Percentiles rank a stretch among this genome's conserved stretches.
phyloP scores from a whole-genome alignment of 345 rosid genomes.

The Gossypium raimondii region DNA sequence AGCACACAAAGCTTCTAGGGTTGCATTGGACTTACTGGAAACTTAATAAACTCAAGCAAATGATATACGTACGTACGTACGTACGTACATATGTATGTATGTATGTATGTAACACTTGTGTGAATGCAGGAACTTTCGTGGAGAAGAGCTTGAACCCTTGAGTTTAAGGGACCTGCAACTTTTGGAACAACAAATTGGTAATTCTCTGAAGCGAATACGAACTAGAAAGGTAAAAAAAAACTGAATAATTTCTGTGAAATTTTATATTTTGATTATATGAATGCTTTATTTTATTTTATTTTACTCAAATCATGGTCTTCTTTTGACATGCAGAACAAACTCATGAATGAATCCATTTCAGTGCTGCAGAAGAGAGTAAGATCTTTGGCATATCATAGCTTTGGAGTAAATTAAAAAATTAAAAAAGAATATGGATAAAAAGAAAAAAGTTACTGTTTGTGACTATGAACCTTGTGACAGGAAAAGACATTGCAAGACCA shows the following conservation, averaged over 20 bases:
- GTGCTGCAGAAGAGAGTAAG: constrained; percentile 67
- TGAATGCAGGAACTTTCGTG: constrained; percentile 48
- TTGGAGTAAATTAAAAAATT: too few relatives aligned
- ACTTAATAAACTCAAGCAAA: not conserved
- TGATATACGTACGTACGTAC: too few relatives aligned
- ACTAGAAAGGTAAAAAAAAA: constrained; percentile 47
- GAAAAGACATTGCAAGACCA: constrained; percentile 52
- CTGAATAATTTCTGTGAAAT: not conserved
- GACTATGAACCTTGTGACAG: constrained; percentile 31
- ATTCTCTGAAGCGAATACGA: constrained; percentile 70
- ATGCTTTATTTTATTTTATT: constrained; percentile 5
- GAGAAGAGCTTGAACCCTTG: constrained; percentile 63
- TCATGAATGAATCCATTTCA: constrained; percentile 53
- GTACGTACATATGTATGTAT: too few relatives aligned
- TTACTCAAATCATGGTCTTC: not conserved
- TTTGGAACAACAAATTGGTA: constrained; percentile 79
- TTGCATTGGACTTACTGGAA: not conserved
- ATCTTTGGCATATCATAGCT: not conserved
- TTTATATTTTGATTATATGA: not conserved
- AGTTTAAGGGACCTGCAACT: constrained; percentile 65
- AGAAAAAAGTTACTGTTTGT: constrained; percentile 7
- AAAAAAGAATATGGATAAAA: too few relatives aligned
- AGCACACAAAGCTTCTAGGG: not conserved
- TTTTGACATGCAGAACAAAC: constrained; percentile 52
- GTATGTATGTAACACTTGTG: too few relatives aligned